Conservation (phyloP, 2,329 filamentous ascomycete genomes). For the Fusarium neocosmosporiellum region DNA sequence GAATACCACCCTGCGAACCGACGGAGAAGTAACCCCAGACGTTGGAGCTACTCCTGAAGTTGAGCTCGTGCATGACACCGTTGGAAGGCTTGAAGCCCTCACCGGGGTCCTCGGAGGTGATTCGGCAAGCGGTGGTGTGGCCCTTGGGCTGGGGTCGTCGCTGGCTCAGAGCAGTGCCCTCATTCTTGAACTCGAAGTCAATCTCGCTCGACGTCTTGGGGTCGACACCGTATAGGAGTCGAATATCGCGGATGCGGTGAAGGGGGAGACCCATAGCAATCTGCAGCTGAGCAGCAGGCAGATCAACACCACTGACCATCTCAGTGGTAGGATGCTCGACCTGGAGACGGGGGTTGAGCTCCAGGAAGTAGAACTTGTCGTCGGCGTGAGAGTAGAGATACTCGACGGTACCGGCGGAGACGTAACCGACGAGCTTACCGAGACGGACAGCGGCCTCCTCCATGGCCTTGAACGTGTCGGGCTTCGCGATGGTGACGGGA, state of each 20-base stretch:
- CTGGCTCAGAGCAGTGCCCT: constrained; percentile 85
- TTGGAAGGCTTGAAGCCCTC: constrained; percentile 99
- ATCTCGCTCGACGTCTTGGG: constrained; percentile 87
- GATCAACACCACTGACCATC: constrained; percentile 98
- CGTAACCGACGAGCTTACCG: constrained; percentile 94
- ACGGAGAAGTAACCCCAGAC: constrained; percentile 99
- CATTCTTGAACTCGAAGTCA: constrained; percentile 94
- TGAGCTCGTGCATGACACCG: constrained; percentile 98
- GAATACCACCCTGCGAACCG: constrained; percentile 94
- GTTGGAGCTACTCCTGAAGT: constrained; percentile 98
- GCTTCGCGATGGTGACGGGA: constrained; percentile 94
- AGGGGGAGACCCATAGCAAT: constrained; percentile 98
- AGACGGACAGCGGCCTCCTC: constrained; percentile 95
- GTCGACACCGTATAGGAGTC: constrained; percentile 94
- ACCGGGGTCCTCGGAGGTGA: constrained; percentile 97
- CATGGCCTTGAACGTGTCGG: constrained; percentile 92
- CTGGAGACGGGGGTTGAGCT: constrained; percentile 98
- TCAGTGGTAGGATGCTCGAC: constrained; percentile 99
- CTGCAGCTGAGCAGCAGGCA: constrained; percentile 97
- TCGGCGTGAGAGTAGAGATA: constrained; percentile 98
- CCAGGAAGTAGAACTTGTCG: constrained; percentile 99
- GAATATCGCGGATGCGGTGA: constrained; percentile 95
- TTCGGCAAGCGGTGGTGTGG: constrained; percentile 97
- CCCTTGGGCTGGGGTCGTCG: constrained; percentile 93
- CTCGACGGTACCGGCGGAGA: constrained; percentile 98